phyloP scores from a whole-genome alignment of 2,329 filamentous ascomycete species.

The Pyricularia grisea region DNA sequence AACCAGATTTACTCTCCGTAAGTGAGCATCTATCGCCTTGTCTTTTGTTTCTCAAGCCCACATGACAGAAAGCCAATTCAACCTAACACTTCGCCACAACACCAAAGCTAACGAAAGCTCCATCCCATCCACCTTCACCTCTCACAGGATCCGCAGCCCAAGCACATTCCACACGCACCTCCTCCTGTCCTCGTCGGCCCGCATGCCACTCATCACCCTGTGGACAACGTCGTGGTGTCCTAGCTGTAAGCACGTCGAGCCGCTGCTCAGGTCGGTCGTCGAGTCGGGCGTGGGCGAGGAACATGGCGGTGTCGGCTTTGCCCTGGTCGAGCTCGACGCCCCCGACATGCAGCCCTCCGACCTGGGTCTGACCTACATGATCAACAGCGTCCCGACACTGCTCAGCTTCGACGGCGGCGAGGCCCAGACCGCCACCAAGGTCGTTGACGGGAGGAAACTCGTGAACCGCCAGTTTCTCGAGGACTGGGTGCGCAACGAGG shows the following conservation, averaged over 20 bases:
- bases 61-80: background rate
- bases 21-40: constrained; percentile 15
- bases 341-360: constrained; percentile 42
- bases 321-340: constrained; percentile 45
- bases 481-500: constrained; percentile 44
- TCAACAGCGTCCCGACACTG: constrained; percentile 47
- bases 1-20: constrained; percentile 32
- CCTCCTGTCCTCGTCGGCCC: constrained; percentile 42
- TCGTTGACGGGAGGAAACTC: constrained; percentile 38
- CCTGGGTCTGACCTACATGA: constrained; percentile 46
- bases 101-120: background rate
- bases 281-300: constrained; percentile 41
- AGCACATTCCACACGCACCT: constrained; percentile 47
- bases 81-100: background rate
- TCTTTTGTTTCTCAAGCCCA: constrained; percentile 5
- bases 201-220: constrained; percentile 46
- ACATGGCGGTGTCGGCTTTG: constrained; percentile 46
- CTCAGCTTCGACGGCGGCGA: constrained; percentile 48
- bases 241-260: constrained; percentile 40
- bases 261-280: constrained; percentile 38
- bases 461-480: constrained; percentile 38
- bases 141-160: constrained; percentile 39
- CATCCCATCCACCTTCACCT: too few relatives aligned
- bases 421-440: constrained; percentile 36
- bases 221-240: constrained; percentile 52